Evolutionary conservation across 2,329 filamentous ascomycete species (phyloP), one percentile per base, ranked within the genome.

Genomic region (Stemphylium vesicarium): DNA sequence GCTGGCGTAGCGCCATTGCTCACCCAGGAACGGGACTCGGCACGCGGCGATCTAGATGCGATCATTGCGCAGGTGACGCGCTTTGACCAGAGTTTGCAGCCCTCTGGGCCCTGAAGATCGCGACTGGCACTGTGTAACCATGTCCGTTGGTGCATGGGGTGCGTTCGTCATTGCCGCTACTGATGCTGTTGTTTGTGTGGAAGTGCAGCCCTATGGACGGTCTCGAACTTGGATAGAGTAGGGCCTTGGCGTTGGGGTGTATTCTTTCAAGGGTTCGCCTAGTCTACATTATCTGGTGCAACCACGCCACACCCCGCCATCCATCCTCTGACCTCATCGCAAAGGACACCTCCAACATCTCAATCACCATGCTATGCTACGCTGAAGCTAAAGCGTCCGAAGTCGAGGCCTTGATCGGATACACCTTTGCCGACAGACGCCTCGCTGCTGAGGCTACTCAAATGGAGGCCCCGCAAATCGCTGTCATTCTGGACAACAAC

Each of bases 391-490:
- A 33, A 5, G 37, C 38, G 15, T 15, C 22, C n/a, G 33, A 51
- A 11, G 32, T 57, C 8, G 57, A 62, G 41, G 8, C 24, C 4
- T 51, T 62, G 2, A 20, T 59, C 9, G 37, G 32, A 3, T 42
- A 63, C 26, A 29, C 7, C 2, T 67, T 64, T 24, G 31, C 29
- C 26, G 24, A 62, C 15, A 63, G 61, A 35, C 20, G 46, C 3
- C 45, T 61, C 12, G 45, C 48, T 13, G 57, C 43, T 0, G 61
- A 67, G 18, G 56, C 59, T 8, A 10, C 60, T 1, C 60, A 65
- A 31, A 65, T 60, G 56, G 52, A 49, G 2, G 50, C 40, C 4
- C 55, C 57, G 2, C 4, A 15, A 3, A 13, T 50, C 3, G 4
- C 10, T 15, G 9, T 43, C 9, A 4, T 38, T 3, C 2, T 49